Base-by-base conservation (phyloP, 495 filamentous ascomycete species). In the Hypoxylon cercidicola region DNA sequence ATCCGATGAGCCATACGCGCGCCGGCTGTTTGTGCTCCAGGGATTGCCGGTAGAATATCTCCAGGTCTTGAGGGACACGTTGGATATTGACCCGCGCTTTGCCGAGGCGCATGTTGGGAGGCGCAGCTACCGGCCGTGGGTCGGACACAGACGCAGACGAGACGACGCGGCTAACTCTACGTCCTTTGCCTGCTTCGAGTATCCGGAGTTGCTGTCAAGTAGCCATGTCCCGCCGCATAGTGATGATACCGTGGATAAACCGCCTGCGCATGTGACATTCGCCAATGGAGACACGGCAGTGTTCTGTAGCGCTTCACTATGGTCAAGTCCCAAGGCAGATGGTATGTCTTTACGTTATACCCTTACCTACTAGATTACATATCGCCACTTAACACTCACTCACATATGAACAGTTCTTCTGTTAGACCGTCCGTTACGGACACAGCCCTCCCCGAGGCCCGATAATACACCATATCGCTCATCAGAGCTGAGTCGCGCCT, bases 241-340 rank as follows among this genome's bases (percentile, higher is more conserved):
- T 43, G 25, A 30, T 44, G 71, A 66, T 45, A 9, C 55, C n/a
- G 55, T 60, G 34, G 39, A 20, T 28, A 43, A 53, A 13, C 63
- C 64, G 3, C 54, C 51, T 13, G 25, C 64, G 0, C 54, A 60
- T 16, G 2, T 25, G 9, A 30, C 72, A 37, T 68, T 64, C 2
- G n/a, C 30, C 3, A 39, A 60, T 7, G 72, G 60, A 7, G 61
- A 71, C 1, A 25, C 40, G 2, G 72, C 55, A 18, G 39, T 68
- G 9, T 69, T 78, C 15, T 75, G 75, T 15, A 64, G 66, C 13
- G 74, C 67, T 10, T 74, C 72, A 23, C 43, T 78, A 5, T 78
- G 75, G 74, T 21, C 62, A 9, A 47, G 49, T 1, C 47, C 54
- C 1, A 57, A 60, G 19, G 58, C 50, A 1, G 30, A 71, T 13